phyloP scores from a whole-genome alignment of 164 flowering plant species.

The Chimonanthus salicifolius region DNA sequence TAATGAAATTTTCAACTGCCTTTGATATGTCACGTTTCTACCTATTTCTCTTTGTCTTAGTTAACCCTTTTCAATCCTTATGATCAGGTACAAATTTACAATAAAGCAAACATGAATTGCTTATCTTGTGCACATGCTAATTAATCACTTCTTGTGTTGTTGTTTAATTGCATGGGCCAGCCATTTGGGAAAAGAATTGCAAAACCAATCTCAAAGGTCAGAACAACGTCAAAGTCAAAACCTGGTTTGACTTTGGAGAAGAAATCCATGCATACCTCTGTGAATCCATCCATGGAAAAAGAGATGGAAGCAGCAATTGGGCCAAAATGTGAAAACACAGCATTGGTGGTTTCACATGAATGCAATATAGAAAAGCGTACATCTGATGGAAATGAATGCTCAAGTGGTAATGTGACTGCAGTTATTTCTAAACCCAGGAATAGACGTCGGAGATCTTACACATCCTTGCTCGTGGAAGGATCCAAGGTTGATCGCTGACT shows the following conservation, averaged over 20 bases:
- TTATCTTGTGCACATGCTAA: not conserved
- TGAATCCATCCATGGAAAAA: constrained; percentile 25
- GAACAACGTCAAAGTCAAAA: constrained; percentile 30
- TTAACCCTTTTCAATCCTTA: not conserved
- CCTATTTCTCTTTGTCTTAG: too few relatives aligned
- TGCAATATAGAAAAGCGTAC: constrained; percentile 20
- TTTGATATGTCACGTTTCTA: too few relatives aligned
- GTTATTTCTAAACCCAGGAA: constrained; percentile 28
- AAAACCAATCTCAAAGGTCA: constrained; percentile 13
- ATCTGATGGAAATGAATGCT: constrained; percentile 17
- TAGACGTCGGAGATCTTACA: constrained; percentile 65
- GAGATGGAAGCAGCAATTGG: constrained; percentile 12
- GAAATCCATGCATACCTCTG: constrained; percentile 22
- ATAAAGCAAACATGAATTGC: not conserved
- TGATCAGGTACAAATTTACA: not conserved
- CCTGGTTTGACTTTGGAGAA: constrained; percentile 9
- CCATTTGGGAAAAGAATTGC: constrained; percentile 23
- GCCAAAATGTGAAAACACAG: constrained; percentile 15
- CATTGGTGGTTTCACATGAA: constrained; percentile 19
- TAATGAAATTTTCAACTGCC: too few relatives aligned
- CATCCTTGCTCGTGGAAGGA: constrained; percentile 48
- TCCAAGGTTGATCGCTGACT: constrained; percentile 43
- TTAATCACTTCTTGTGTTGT: not conserved
- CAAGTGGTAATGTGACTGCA: constrained; percentile 16
- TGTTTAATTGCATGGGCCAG: constrained; percentile 22